Evolutionary conservation across 1,284 basidiomycete species (phyloP), one percentile per base, ranked within the genome.

Genomic region (Microbotryum saponariae): DNA sequence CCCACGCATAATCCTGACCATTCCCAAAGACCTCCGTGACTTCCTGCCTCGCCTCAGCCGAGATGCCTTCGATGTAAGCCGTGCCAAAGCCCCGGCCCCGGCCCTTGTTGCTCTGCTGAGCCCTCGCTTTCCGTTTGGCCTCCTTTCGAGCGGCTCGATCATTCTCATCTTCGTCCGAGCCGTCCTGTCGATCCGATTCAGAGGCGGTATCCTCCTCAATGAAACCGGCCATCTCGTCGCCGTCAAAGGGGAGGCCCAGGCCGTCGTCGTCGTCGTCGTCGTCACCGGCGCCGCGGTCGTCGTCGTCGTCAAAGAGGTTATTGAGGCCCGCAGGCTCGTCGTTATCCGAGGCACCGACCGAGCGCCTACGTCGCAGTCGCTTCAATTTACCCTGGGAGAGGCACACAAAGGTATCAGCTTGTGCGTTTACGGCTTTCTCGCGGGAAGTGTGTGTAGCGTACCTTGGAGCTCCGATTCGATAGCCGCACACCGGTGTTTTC

Each of bases 21-120:
- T 96, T 90, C 45, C 96, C 96, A 73, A 98, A 98, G 12, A 98
- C 91, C 66, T 93, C 94, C 66, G 89, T 88, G 54, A 98, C 89
- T 77, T 97, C 96, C 63, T 91, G 88, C 91, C 92, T 97, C 42
- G 92, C 89, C 73, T 93, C 97, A 65, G 59, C 54, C 51, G 61
- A 60, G 47, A 70, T 58, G 20, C 71, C 71, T 58, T 73, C 66
- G 53, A 69, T 57, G 29, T 62, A 54, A 10, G 73, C 69, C 52
- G 88, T 85, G 72, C 92, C 91, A 63, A 96, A 89, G 47, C 92
- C 93, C 88, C 50, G 88, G 87, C 62, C 85, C 81, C 70, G 77
- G 82, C 64, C 82, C 81, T 67, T 81, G 37, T 42, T 42, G 80
- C 75, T 83, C 82, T 75, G 70, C 59, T 72, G 67, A 54, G 71